Evolutionary conservation across 352 stramenopile species (phyloP), one percentile per base, ranked within the genome.

Genomic region (Globisporangium abappressorium): DNA sequence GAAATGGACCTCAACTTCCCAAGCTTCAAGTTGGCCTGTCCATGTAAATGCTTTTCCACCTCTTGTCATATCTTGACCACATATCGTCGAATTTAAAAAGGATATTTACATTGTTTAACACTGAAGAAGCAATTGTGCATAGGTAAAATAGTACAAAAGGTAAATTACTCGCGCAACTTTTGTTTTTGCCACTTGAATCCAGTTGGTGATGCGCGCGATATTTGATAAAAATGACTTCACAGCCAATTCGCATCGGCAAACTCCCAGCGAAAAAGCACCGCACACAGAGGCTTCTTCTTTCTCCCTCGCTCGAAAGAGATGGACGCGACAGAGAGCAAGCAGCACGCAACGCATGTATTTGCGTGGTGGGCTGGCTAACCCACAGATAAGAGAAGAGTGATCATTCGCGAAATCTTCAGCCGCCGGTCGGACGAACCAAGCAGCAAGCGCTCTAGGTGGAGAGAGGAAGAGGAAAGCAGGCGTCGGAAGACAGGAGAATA

Each of bases 1-100:
- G 54, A 59, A 59, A 59, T 59, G 54, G 26, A 59, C 54, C 54
- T 57, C 14, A 18, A 57, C 11, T 22, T 65, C 7, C 41, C 7
- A 65, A 2, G 57, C 59, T 65, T 28, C 59, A 65, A 65, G 14
- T 65, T 57, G 59, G 26, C 38, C 26, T 47, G 59, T 34, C 41
- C 54, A 53, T 65, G 57, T 28, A 63, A 0, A 15, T n/a, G 0
- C 8, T 18, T n/a, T 20, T 11, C 5, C 15, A 20, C 15, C 41
- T n/a, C 15, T 9, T 49, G 15, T 49, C 4, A 49, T 49, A 49
- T 49, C 41, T 8, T 33, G 30, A 33, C 3, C 3, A 33, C 5
- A 33, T 22, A 49, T n/a, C 20, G 14, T n/a, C 11, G 2, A 8
- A 51, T n/a, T 51, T 22, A 24, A 51, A n/a, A 24, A 51, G 43